Evolutionary conservation across 805 yeast genomes (phyloP).

Genomic region (Phaffomyces antillensis): DNA sequence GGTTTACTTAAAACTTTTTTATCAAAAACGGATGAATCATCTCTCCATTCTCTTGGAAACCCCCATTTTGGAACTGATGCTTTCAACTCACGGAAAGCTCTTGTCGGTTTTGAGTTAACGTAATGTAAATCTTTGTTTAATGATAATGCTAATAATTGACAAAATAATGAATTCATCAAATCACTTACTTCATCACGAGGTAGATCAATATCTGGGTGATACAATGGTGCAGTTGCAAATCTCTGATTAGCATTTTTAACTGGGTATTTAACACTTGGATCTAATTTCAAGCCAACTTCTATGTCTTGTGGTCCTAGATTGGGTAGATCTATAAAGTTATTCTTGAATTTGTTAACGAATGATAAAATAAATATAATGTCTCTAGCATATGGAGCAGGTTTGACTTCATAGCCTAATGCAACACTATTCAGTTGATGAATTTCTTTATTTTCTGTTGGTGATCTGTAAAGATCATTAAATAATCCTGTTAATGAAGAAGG

Average conservation of each 20-base stretch:
- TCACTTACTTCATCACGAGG: slow-evolving; percentile 10
- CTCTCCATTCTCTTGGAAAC: slow-evolving; percentile 24
- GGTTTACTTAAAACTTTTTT: neutral
- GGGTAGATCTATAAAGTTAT: slow-evolving; percentile 11
- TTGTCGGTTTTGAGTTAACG: slow-evolving; percentile 5
- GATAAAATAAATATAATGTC: slow-evolving; percentile 18
- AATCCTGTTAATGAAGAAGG: slow-evolving; percentile 19
- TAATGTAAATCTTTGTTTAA: slow-evolving; percentile 15
- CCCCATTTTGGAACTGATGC: slow-evolving; percentile 12
- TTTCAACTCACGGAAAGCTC: slow-evolving; percentile 15
- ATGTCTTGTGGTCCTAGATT: slow-evolving; percentile 22
- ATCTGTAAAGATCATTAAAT: slow-evolving; percentile 12
- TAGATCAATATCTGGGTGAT: neutral
- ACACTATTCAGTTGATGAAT: slow-evolving; percentile 8
- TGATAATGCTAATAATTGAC: slow-evolving; percentile 9
- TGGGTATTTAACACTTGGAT: slow-evolving; percentile 6
- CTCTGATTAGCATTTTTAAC: slow-evolving; percentile 13
- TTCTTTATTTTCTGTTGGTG: neutral
- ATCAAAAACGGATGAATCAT: slow-evolving; percentile 15
- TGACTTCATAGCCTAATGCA: slow-evolving; percentile 20
- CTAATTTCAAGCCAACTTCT: slow-evolving; percentile 18
- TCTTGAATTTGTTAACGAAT: slow-evolving; percentile 17
- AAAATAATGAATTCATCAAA: slow-evolving; percentile 11
- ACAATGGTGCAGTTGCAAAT: neutral
- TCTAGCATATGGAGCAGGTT: slow-evolving; percentile 19